phyloP scores from a whole-genome alignment of 441 rosid species.

The Gossypium aridum region DNA sequence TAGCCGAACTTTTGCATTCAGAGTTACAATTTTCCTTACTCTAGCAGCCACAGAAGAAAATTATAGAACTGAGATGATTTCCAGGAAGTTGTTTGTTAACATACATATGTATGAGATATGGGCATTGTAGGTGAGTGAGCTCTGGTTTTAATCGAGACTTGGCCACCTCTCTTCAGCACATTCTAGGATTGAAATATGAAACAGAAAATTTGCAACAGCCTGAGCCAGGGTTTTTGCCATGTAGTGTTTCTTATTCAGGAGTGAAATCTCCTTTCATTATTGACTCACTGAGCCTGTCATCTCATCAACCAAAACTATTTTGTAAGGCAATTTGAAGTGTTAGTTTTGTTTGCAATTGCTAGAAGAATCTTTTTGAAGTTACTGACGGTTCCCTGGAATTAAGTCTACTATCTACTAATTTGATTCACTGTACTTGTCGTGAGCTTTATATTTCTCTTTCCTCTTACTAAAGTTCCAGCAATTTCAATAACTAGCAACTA shows the following conservation, averaged over 20 bases:
- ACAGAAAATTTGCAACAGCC: neutral
- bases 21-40: neutral
- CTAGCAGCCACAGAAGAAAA: neutral
- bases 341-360: neutral
- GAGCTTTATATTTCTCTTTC: neutral
- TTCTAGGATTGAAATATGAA: neutral
- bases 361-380: neutral
- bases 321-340: neutral
- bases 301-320: neutral
- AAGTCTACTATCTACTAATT: neutral
- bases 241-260: conserved; percentile 3
- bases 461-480: neutral
- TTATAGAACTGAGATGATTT: neutral
- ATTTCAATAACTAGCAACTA: neutral
- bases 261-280: neutral
- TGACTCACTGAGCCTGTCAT: neutral
- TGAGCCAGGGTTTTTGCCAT: neutral
- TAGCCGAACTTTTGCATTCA: neutral
- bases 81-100: neutral
- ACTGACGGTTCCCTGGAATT: neutral
- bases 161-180: neutral
- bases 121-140: neutral
- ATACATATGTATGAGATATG: neutral
- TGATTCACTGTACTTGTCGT: neutral
- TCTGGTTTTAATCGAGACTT: neutral